Evolutionary conservation across 2,329 filamentous ascomycete genomes (phyloP).

Genomic region (Trichophyton equinum): DNA sequence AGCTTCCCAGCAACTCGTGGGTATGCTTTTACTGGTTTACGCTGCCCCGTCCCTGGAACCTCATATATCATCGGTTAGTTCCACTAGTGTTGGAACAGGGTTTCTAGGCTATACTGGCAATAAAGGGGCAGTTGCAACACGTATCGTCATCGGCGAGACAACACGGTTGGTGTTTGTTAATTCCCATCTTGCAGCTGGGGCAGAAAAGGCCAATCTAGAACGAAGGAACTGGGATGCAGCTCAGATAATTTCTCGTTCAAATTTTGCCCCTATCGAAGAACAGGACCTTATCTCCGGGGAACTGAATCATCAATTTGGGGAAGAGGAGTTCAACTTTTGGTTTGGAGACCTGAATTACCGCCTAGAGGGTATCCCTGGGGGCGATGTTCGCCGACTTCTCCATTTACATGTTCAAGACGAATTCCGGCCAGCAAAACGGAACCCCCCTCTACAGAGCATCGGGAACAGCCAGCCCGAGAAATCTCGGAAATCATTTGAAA

Average conservation of each 20-base stretch:
- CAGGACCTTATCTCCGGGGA: constrained; percentile 50
- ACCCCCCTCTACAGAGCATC: constrained; percentile 6
- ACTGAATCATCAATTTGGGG: constrained; percentile 53
- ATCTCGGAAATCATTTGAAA: constrained; percentile 7
- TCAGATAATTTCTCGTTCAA: constrained; percentile 63
- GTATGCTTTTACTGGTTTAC: constrained; percentile 72
- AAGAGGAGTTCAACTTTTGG: constrained; percentile 93
- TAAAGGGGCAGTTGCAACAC: constrained; percentile 75
- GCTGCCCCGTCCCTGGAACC: constrained; percentile 63
- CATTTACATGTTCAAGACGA: constrained; percentile 49
- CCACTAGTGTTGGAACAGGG: constrained; percentile 73
- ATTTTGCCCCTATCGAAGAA: constrained; percentile 61
- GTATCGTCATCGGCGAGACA: constrained; percentile 77
- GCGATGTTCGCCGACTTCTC: constrained; percentile 75
- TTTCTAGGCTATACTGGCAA: constrained; percentile 90
- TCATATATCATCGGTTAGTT: constrained; percentile 70
- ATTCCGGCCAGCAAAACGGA: constrained; percentile 13
- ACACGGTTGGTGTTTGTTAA: constrained; percentile 85
- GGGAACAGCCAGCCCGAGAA: constrained; percentile 8
- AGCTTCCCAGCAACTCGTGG: constrained; percentile 72
- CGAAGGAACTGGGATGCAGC: constrained; percentile 79
- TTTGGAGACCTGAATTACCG: constrained; percentile 94
- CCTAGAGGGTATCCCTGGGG: constrained; percentile 72
- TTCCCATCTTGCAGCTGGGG: constrained; percentile 77
- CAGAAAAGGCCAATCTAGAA: constrained; percentile 63